Percentiles rank a stretch among this genome's conserved stretches.
Evolutionary conservation across 768 basidiomycete genomes (phyloP).

Genomic region (Pholiota microspora): DNA sequence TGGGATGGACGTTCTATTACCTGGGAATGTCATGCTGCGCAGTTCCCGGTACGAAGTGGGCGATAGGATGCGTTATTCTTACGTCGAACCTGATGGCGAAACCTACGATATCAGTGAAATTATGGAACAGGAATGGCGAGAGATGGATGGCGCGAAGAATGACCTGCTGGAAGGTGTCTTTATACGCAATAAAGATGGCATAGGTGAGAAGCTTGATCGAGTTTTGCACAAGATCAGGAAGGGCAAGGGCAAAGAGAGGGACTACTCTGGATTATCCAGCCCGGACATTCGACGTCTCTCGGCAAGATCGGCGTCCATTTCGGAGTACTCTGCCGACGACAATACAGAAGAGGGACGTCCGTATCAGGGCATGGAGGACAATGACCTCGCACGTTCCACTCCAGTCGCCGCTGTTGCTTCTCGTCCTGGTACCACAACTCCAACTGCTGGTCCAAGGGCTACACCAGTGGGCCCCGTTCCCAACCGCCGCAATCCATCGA

Average conservation of each 20-base stretch:
- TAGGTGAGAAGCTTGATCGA: conserved; percentile 70
- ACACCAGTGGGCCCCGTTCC: conserved; percentile 15
- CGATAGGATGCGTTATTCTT: conserved; percentile 88
- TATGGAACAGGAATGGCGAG: conserved; percentile 86
- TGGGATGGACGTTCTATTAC: conserved; percentile 86
- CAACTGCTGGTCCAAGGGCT: conserved; percentile 24
- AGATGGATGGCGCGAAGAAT: conserved; percentile 39
- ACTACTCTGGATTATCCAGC: conserved; percentile 21
- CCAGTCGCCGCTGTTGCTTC: conserved; percentile 8
- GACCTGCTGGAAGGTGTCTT: conserved; percentile 71
- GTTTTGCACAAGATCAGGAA: conserved; percentile 76
- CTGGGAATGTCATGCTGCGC: conserved; percentile 82
- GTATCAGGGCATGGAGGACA: conserved; percentile 8
- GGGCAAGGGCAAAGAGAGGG: conserved; percentile 45
- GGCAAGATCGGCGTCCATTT: conserved; percentile 41
- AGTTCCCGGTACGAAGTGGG: conserved; percentile 72
- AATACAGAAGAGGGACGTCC: conserved; percentile 20
- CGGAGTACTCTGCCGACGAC: conserved; percentile 60
- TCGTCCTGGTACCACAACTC: conserved; percentile 33
- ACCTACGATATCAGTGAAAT: conserved; percentile 93
- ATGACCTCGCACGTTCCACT: conserved; percentile 13
- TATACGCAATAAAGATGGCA: conserved; percentile 54
- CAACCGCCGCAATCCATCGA: conserved; percentile 60
- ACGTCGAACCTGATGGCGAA: conserved; percentile 87
- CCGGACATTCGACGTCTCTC: conserved; percentile 28